Conservation (phyloP, 2,329 filamentous ascomycete species). For the Diaporthe australafricana region DNA sequence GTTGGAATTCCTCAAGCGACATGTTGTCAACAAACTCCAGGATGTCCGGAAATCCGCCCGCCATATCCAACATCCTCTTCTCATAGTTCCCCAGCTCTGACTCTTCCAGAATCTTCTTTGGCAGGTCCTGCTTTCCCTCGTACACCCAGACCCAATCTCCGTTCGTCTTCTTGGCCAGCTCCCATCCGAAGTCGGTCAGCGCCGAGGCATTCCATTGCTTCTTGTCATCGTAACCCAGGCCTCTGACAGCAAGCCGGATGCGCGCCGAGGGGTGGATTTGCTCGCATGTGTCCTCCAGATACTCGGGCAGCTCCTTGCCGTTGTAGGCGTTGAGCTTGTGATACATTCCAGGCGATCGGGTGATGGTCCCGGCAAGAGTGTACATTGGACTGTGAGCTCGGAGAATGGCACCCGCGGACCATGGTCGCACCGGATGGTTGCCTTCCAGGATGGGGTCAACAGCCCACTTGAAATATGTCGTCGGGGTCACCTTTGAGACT, state of each 20-base stretch:
- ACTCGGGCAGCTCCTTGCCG: slow-evolving; percentile 49
- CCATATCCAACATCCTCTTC: slow-evolving; percentile 57
- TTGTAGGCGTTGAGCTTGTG: slow-evolving; percentile 56
- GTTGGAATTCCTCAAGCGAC: slow-evolving; percentile 31
- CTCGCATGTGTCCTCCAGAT: slow-evolving; percentile 65
- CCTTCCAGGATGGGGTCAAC: slow-evolving; percentile 58
- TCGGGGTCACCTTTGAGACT: slow-evolving; percentile 9
- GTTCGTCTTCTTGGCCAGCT: slow-evolving; percentile 49
- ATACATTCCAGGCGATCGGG: slow-evolving; percentile 61
- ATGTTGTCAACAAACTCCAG: slow-evolving; percentile 53
- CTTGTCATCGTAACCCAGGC: slow-evolving; percentile 61
- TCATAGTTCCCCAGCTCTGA: slow-evolving; percentile 67
- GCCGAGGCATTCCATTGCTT: slow-evolving; percentile 60
- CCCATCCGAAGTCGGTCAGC: slow-evolving; percentile 55
- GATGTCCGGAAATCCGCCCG: slow-evolving; percentile 57
- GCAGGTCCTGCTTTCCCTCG: slow-evolving; percentile 54
- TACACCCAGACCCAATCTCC: slow-evolving; percentile 68
- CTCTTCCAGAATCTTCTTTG: slow-evolving; percentile 61
- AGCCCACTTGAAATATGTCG: slow-evolving; percentile 53
- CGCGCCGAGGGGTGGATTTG: slow-evolving; percentile 66
- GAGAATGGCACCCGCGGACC: slow-evolving; percentile 59
- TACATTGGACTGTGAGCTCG: slow-evolving; percentile 55
- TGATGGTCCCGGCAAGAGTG: slow-evolving; percentile 55
- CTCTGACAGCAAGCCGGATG: slow-evolving; percentile 62
- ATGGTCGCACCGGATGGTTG: slow-evolving; percentile 61